Evolutionary conservation across 176 grass and related monocot species (phyloP), one percentile per base, ranked within the genome.

Genomic region (Bromus sterilis): DNA sequence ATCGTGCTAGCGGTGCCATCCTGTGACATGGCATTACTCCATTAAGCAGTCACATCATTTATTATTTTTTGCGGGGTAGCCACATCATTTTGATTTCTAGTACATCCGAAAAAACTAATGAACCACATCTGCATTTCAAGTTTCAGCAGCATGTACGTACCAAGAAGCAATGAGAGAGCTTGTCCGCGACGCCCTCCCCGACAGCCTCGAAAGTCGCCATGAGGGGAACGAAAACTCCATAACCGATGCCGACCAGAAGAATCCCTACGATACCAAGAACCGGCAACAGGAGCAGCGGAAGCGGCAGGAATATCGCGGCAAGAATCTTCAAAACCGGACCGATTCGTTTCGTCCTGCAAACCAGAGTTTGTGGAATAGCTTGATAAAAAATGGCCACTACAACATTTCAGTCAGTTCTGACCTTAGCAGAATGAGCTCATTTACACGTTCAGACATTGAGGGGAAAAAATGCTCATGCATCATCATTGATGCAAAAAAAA

Each of bases 171-270:
- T 91, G 92, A 9, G 76, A 80, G 40, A 98, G 71, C 64, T 93
- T 98, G 86, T 94, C 80, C 6, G 80, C 56, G 7, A 85, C 51
- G 36, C 82, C 84, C 64, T 87, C 84, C 1, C 90, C 90, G 33
- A 89, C 76, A 28, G 88, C 95, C 79, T 94, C 88, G 21, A 98
- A 98, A 26, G 95, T 94, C 26, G 92, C 88, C 78, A 94, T 86
- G 10, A 94, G 82, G n/a, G 90, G 90, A 80, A 68, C 24, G 61
- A 94, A 87, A 15, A 87, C 84, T 16, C 92, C 95, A 70, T 93
- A 94, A 15, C 95, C 88, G n/a, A 88, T 37, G 53, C 88, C 95
- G 40, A 78, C 81, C 7, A 98, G 82, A 73, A 94, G 81, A 71
- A 88, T 94, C 25, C 88, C 95, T 9, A 86, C n/a, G 69, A 88